Evolutionary conservation across 495 filamentous ascomycete genomes (phyloP).

Genomic region (Penicillium fimorum): DNA sequence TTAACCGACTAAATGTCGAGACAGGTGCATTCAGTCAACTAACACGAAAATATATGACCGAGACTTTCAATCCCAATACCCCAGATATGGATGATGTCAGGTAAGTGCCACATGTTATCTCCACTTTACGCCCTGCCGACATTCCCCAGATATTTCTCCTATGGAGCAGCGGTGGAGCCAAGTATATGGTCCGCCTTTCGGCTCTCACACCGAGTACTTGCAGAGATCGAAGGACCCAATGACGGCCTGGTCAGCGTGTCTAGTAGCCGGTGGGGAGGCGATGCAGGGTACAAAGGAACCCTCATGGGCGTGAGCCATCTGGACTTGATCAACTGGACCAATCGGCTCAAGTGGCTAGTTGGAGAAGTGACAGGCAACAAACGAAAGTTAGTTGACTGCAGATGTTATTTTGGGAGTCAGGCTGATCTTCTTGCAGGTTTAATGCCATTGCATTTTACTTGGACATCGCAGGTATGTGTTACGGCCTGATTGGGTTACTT

Average conservation of each 20-base stretch:
- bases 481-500: background rate
- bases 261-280: slow-evolving; percentile 80
- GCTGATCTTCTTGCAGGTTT: slow-evolving; percentile 46
- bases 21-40: slow-evolving; percentile 84
- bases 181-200: slow-evolving; percentile 72
- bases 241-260: slow-evolving; percentile 89
- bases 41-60: slow-evolving; percentile 75
- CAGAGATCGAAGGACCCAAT: slow-evolving; percentile 73
- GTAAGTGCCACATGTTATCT: slow-evolving; percentile 29
- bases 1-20: slow-evolving; percentile 67
- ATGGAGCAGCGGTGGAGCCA: slow-evolving; percentile 73
- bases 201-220: slow-evolving; percentile 67
- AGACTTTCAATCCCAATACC: slow-evolving; percentile 77
- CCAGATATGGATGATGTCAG: slow-evolving; percentile 71
- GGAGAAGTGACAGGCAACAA: slow-evolving; percentile 66
- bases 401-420: background rate
- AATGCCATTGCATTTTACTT: slow-evolving; percentile 96
- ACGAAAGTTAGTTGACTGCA: slow-evolving; percentile 45
- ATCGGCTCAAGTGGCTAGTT: slow-evolving; percentile 69
- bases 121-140: background rate
- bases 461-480: slow-evolving; percentile 68
- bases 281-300: slow-evolving; percentile 74
- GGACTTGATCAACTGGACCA: slow-evolving; percentile 96
- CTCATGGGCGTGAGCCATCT: slow-evolving; percentile 85
- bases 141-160: slow-evolving; percentile 73